phyloP scores from a whole-genome alignment of 768 basidiomycete species.

The Leccinellum rugosiceps region DNA sequence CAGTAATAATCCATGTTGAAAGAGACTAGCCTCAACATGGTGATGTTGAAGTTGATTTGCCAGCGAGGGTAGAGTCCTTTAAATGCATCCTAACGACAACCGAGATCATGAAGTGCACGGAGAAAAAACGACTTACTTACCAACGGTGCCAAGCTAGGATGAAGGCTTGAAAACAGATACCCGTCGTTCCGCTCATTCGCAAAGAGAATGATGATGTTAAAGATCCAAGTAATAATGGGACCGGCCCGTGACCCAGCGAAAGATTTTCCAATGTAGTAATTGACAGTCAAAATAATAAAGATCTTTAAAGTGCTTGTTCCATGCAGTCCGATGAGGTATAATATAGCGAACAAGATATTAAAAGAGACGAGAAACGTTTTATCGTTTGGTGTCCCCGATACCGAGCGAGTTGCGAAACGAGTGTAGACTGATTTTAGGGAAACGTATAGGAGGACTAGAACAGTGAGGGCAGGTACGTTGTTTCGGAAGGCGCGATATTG shows the following conservation, averaged over 20 bases:
- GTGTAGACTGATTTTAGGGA: constrained; percentile 50
- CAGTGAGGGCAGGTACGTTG: constrained; percentile 62
- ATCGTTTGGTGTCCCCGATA: constrained; percentile 26
- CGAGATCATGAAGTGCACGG: constrained; percentile 2
- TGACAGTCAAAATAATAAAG: constrained; percentile 60
- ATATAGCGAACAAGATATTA: constrained; percentile 54
- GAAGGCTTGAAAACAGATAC: constrained; percentile 60
- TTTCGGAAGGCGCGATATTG: constrained; percentile 89
- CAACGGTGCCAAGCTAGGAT: constrained; percentile 52
- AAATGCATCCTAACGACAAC: constrained; percentile 50
- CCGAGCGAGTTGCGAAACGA: constrained; percentile 22
- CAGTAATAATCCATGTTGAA: constrained; percentile 94
- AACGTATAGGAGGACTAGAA: constrained; percentile 54
- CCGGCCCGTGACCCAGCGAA: constrained; percentile 41
- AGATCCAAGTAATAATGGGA: constrained; percentile 67
- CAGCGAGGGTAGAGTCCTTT: constrained; percentile 86
- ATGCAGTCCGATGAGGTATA: constrained; percentile 73
- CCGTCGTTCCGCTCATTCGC: constrained; percentile 73
- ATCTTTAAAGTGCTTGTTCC: constrained; percentile 82
- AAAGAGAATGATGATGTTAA: constrained; percentile 73
- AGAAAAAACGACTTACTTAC: constrained; percentile 41
- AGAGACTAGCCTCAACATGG: constrained; percentile 89
- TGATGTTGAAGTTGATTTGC: constrained; percentile 94
- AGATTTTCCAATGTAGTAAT: constrained; percentile 61
- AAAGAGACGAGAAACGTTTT: constrained; percentile 50